Base-by-base conservation (phyloP, 306 rosid genomes). In the Dalbergia oliveri region DNA sequence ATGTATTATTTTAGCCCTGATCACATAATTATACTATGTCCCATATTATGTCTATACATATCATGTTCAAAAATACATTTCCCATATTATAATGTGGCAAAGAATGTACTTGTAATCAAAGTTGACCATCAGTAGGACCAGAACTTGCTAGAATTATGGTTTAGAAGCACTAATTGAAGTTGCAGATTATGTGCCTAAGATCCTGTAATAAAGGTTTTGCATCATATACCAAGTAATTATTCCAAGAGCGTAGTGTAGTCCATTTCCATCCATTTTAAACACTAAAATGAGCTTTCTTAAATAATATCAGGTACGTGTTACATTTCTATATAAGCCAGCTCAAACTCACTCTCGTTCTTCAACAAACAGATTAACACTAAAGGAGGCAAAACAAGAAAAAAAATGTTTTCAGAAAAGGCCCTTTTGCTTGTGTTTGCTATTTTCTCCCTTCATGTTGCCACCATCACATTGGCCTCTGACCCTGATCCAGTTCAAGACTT, bases 401-500 rank as follows among this genome's bases (percentile, higher is more conserved):
- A 83, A 71, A 93, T 94, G 97, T 69, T 59, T 23, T 76, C 79
- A 56, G 21, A 34, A 57, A 79, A 77, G n/a, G 56, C 78, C 76
- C 65, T 86, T 59, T 69, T 70, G 54, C 57, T 84, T 33, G 59
- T 80, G 45, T 56, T 82, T 39, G 69, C 77, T 3, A 67, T 86
- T 44, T 70, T 84, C 67, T 61, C 79, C 76, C 79, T 90, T 57
- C 80, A 57, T 58, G 65, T 72, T 23, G 63, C 66, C 50, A 81
- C 23, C 21, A 54, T 50, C 63, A 64, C 82, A 81, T 50, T 83
- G 16, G 94, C 97, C 63, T 86, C 99, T 7, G 99, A 95, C 66
- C 99, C 99, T 47, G 99, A 95, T 75, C 96, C 99, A 41, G 54
- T 95, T 16, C 99, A 95, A 82, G 99, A 95, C 79, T 93, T 86